These are phyloP conservation scores for Chrysosporium keratinophilum DNA, from an alignment of 2,329 filamentous ascomycete species.

Conservation along the genomic window DNA sequence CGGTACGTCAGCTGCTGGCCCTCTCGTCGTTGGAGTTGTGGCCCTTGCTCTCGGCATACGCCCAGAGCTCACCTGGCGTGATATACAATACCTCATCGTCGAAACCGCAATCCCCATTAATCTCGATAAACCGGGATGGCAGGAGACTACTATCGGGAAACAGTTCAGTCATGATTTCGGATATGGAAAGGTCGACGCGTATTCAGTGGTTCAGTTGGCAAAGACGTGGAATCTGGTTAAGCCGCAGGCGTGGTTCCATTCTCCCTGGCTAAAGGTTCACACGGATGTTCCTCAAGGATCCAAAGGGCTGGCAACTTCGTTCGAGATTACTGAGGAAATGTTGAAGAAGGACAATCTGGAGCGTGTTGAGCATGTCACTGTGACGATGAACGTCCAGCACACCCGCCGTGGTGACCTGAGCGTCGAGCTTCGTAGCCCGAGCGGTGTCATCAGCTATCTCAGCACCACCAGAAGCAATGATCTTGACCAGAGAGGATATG, in stretches of 20 bases:
- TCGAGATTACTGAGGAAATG: conserved; percentile 73
- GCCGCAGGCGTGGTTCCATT: conserved; percentile 89
- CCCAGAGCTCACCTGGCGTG: conserved; percentile 83
- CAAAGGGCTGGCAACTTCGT: conserved; percentile 65
- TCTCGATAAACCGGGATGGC: conserved; percentile 64
- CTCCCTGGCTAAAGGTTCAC: conserved; percentile 86
- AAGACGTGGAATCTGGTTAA: conserved; percentile 82
- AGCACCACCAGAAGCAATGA: conserved; percentile 65
- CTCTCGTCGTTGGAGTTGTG: conserved; percentile 82
- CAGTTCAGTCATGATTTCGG: conserved; percentile 91
- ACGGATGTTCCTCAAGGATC: conserved; percentile 76
- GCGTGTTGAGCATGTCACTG: conserved; percentile 83
- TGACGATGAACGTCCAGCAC: conserved; percentile 95
- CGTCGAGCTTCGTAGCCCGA: conserved; percentile 79
- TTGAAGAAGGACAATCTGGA: conserved; percentile 72
- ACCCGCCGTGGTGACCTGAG: conserved; percentile 79
- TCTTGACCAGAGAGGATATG: conserved; percentile 57
- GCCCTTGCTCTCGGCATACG: conserved; percentile 76
- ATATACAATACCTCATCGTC: conserved; percentile 84
- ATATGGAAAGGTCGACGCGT: conserved; percentile 90
- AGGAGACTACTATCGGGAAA: conserved; percentile 67
- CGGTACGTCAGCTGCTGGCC: conserved; percentile 89
- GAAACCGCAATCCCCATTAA: conserved; percentile 75
- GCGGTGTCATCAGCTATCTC: conserved; percentile 71
- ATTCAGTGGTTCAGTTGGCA: conserved; percentile 70